Conservation (phyloP, 148 eudicot species). For the Fallopia convolvulus region DNA sequence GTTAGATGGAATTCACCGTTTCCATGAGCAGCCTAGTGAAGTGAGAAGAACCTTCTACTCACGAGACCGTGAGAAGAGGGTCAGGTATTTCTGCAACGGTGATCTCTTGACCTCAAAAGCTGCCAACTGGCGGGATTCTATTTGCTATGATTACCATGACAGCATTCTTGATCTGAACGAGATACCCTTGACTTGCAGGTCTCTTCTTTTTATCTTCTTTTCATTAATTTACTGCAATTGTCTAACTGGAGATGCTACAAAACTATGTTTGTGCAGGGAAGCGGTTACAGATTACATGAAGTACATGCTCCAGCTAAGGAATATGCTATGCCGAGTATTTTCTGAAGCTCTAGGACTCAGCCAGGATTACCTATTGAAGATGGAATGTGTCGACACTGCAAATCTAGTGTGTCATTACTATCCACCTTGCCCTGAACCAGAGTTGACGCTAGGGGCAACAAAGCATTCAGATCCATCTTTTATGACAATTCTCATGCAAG, state of each 20-base stretch:
- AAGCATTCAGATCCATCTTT: constrained; percentile 25
- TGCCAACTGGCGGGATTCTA: constrained; percentile 39
- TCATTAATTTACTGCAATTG: background rate
- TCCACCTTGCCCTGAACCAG: constrained; percentile 24
- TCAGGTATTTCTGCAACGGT: constrained; percentile 25
- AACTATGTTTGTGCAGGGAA: constrained; percentile 15
- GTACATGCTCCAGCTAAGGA: constrained; percentile 16
- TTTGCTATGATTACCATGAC: constrained; percentile 22
- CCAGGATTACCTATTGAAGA: constrained; percentile 9
- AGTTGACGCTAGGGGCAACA: constrained; percentile 17
- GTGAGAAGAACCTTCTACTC: constrained; percentile 8
- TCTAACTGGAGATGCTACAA: background rate
- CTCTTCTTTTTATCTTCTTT: background rate
- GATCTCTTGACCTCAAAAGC: constrained; percentile 16
- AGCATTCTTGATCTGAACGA: constrained; percentile 20
- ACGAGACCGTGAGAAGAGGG: constrained; percentile 13
- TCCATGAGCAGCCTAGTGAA: constrained; percentile 12
- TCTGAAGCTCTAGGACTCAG: constrained; percentile 23
- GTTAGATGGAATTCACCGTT: constrained; percentile 18
- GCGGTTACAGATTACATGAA: constrained; percentile 19
- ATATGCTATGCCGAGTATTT: constrained; percentile 10
- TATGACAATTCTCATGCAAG: constrained; percentile 20
- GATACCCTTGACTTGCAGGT: constrained; percentile 29
- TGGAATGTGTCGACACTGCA: constrained; percentile 17
- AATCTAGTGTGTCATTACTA: constrained; percentile 19